Evolutionary conservation across 306 rosid genomes (phyloP), one percentile per base, ranked within the genome.

Genomic region (Malus sylvestris): DNA sequence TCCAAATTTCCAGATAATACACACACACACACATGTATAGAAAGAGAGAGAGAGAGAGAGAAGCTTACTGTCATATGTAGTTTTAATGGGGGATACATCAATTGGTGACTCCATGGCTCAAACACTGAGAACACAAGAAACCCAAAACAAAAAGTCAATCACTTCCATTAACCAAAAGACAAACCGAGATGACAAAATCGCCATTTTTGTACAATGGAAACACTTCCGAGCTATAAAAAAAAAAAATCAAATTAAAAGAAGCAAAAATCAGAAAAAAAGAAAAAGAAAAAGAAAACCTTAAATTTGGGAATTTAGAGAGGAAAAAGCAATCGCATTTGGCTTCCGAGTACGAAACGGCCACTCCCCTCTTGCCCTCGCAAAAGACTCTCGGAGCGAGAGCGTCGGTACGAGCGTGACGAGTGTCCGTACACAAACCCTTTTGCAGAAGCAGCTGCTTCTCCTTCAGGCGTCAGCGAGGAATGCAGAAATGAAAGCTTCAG

Each of bases 21-120:
- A 40, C 3, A 1, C 11, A 40, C 11, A 40, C 11, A 40, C 3
- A 40, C 11, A 40, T 40, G 12, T 9, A 9, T 40, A 40, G 45
- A 40, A 10, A 40, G 44, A 35, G 42, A 38, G 42, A 38, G 40
- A 35, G 10, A 63, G 59, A 40, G 33, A 20, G 66, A 69, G 58
- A 40, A 40, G 32, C 11, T 6, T 79, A 83, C 86, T 81, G 38
- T 55, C 70, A 1, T 38, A n/a, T 49, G 69, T 25, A 57, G 73
- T 29, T 22, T 46, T 22, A 42, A 68, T 86, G 35, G 78, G 74
- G 20, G 73, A 67, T 5, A 61, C 38, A 32, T 79, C 84, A 69
- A 71, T 72, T 11, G 83, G 42, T 2, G 86, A 33, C 29, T 85
- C 87, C 96, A 90, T 90, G 66, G 70, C 55, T 71, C 58, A 18